phyloP scores from a whole-genome alignment of 2,329 filamentous ascomycete species.

The Paracoccidioides brasiliensis region DNA sequence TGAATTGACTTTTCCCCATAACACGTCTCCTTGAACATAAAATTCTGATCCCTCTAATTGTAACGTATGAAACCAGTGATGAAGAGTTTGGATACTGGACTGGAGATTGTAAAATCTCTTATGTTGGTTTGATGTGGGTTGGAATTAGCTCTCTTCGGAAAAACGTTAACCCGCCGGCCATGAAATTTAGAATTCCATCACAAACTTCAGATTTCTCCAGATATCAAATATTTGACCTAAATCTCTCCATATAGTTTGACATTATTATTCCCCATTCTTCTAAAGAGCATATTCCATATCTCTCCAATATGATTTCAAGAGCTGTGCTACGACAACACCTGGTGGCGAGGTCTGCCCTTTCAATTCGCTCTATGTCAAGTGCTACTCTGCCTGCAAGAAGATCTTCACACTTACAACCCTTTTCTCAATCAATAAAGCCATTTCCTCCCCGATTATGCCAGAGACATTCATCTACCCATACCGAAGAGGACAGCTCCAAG shows the following conservation, averaged over 20 bases:
- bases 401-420: conserved; percentile 23
- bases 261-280: background rate
- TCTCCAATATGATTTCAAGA: conserved; percentile 28
- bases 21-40: too few relatives aligned
- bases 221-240: background rate
- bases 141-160: background rate
- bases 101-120: too few relatives aligned
- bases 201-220: background rate
- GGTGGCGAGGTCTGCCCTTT: conserved; percentile 24
- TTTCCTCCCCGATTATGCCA: conserved; percentile 22
- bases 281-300: background rate
- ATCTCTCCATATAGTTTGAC: background rate
- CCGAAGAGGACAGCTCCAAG: conserved; percentile 18
- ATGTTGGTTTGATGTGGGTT: background rate
- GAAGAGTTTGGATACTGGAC: too few relatives aligned
- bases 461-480: conserved; percentile 34
- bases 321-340: conserved; percentile 31
- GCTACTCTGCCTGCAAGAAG: conserved; percentile 22
- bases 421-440: conserved; percentile 16
- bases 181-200: conserved; percentile 1
- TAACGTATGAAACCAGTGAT: too few relatives aligned
- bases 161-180: background rate
- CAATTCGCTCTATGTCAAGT: conserved; percentile 22
- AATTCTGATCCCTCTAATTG: too few relatives aligned
- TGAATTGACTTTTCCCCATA: background rate